A percentile compares a stretch with the other conserved stretches of the same genome.
These are phyloP conservation scores for Tetragonia tetragonoides DNA, from an alignment of 148 eudicot species.

Conservation along the genomic window DNA sequence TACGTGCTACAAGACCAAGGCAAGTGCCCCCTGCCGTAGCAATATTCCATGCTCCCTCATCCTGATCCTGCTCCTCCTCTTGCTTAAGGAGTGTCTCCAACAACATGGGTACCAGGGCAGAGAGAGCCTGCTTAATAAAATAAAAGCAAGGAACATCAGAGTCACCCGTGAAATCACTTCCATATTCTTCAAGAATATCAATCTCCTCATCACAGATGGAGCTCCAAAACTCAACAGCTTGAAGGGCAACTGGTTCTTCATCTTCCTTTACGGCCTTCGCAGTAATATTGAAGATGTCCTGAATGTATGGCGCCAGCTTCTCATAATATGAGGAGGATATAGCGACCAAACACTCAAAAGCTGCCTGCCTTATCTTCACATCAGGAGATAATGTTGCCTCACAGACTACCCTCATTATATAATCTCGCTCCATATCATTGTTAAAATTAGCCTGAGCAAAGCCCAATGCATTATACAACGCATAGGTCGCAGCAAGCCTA, in stretches of 20 bases:
- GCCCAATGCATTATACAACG: conserved; percentile 80
- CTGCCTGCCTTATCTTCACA: conserved; percentile 87
- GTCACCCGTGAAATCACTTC: conserved; percentile 80
- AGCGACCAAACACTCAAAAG: conserved; percentile 92
- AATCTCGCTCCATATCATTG: conserved; percentile 92
- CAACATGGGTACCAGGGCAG: conserved; percentile 86
- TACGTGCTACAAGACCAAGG: conserved; percentile 87
- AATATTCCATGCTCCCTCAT: conserved; percentile 95
- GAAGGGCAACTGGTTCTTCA: conserved; percentile 90
- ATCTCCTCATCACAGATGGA: conserved; percentile 93
- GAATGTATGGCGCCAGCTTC: conserved; percentile 81
- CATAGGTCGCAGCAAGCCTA: conserved; percentile 90
- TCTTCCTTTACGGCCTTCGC: conserved; percentile 94
- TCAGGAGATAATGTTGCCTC: conserved; percentile 83
- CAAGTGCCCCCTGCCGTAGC: conserved; percentile 99
- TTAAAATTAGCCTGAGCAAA: conserved; percentile 93
- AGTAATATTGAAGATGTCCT: conserved; percentile 84
- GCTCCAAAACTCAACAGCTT: conserved; percentile 97
- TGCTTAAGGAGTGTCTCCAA: conserved; percentile 92
- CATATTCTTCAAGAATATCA: conserved; percentile 83
- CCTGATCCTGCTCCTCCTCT: conserved; percentile 97
- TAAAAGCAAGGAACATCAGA: conserved; percentile 89
- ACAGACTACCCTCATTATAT: conserved; percentile 91
- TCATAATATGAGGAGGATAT: conserved; percentile 87
- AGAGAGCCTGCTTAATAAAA: conserved; percentile 89